Evolutionary conservation across 1,284 basidiomycete genomes (phyloP).

Genomic region (Cryptococcus sp.): DNA sequence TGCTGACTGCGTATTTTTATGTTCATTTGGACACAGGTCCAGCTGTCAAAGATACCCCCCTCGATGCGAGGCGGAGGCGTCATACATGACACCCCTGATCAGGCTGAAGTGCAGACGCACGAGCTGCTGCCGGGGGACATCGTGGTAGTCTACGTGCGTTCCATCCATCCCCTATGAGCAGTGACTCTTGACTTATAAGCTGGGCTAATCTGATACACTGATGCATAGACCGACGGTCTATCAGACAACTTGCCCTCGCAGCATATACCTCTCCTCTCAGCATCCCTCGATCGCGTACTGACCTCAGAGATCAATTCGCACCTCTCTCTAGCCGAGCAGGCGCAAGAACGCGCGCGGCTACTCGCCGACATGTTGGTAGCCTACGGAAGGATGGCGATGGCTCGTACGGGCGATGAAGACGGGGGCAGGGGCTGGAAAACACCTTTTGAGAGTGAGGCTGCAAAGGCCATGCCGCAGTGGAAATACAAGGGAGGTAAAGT

Average conservation of each 20-base stretch:
- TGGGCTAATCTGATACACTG: constrained; percentile 1
- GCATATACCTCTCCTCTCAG: constrained; percentile 49
- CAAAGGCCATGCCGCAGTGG: constrained; percentile 48
- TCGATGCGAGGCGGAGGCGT: constrained; percentile 23
- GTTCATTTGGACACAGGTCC: constrained; percentile 29
- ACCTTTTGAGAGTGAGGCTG: constrained; percentile 50
- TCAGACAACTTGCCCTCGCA: constrained; percentile 57
- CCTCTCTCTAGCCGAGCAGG: constrained; percentile 41
- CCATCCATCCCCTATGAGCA: not conserved
- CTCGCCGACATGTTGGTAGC: constrained; percentile 55
- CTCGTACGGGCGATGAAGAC: constrained; percentile 45
- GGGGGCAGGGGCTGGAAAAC: constrained; percentile 43
- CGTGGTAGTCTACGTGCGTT: constrained; percentile 49
- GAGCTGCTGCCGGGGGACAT: constrained; percentile 50
- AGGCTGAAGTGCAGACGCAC: constrained; percentile 43
- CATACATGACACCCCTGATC: constrained; percentile 37
- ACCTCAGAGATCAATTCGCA: constrained; percentile 37
- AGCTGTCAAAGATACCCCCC: constrained; percentile 37
- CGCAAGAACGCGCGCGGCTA: constrained; percentile 45
- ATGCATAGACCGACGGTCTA: constrained; percentile 57
- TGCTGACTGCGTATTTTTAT: too few species aligned
- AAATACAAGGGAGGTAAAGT: constrained; percentile 55
- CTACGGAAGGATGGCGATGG: constrained; percentile 53
- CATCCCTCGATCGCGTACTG: constrained; percentile 32
- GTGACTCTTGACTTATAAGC: not conserved